Evolutionary conservation across 176 grass and related monocot species (phyloP), one percentile per base, ranked within the genome.

Genomic region (Oryza glumipatula): DNA sequence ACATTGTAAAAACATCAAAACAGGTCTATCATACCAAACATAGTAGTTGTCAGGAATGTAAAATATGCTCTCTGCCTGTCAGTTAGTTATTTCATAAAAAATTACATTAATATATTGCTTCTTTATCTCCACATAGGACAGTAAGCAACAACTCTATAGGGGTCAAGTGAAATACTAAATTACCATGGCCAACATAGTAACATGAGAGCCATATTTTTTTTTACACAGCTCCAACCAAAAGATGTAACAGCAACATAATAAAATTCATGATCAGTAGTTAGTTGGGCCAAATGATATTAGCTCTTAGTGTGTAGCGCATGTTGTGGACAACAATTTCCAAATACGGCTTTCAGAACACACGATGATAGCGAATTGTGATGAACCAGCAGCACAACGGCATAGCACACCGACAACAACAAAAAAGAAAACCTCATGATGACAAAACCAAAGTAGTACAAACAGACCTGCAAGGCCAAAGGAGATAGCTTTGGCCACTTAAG

Each of bases 401-500:
- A 7, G 16, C 52, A 56, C 52, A 56, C 52, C 3, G 19, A 45
- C 43, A 72, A 77, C 22, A 74, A 12, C 17, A 43, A 61, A 83
- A 12, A 23, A 43, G 47, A 38, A 38, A 38, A 1, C 21, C 60
- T 47, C 35, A 22, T 61, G 47, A 68, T 48, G 48, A 35, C 30
- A 74, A 24, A 49, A 48, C 3, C 58, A 21, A 74, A 67, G 28
- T 68, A 19, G 13, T 56, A 72, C 9, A 68, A 1, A 5, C 30
- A 32, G 30, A 32, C 30, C 30, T 32, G 30, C 30, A 32, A 32
- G 30, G 30, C 44, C 51, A 82, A 60, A 26, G 33, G 45, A 6
- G 24, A 73, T 13, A 9, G 6, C 68, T 86, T 76, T 36, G 58
- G 44, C 73, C 78, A 82, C 19, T 60, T 71, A 68, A 71, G 82